Base-by-base conservation (phyloP, 257 asterid species). In the Solanum paucissectum region DNA sequence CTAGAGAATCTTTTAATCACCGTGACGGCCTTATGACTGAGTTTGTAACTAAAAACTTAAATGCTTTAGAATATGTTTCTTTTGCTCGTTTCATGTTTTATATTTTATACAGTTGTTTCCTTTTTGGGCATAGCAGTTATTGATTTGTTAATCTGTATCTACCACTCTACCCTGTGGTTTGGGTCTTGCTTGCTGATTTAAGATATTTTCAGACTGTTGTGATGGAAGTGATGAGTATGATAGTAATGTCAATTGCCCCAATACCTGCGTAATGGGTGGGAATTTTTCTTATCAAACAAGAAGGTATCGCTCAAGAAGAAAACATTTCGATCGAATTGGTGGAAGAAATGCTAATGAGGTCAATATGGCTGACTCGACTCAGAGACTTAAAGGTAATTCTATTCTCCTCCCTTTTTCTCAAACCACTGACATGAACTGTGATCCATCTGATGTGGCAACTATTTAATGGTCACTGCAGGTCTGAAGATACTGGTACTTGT, bases 141-240 rank as follows among this genome's bases (percentile, higher is more conserved):
- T 38, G 12, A 62, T 77, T 83, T 29, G 18, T 81, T 81, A 44
- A 81, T 88, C 85, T 69, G 14, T 86, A 25, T 85, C 44, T 85
- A 73, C 83, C 88, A 60, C 83, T 86, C 37, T 83, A 77, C 84
- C 85, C 64, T 81, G 87, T 77, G 84, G 64, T 46, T 81, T 13
- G 44, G 20, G 18, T 82, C 42, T 46, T 46, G 68, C 44, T 76
- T 87, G 60, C 83, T 87, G 62, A 88, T 89, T 83, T 62, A 37
- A 72, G 58, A 38, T 89, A 66, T 83, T 90, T 83, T 90, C 86
- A 96, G 99, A 97, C 91, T 97, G 99, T 90, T 95, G 99, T 88
- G 99, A 97, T 91, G 99, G 98, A 91, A 97, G 98, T 90, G 99
- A 97, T 88, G 99, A 97, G 89, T 91, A 95, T 89, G 98, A 93